A percentile compares a stretch with the other conserved stretches of the same genome.
phyloP scores from a whole-genome alignment of 768 basidiomycete species.

The Hygrophorus russula region DNA sequence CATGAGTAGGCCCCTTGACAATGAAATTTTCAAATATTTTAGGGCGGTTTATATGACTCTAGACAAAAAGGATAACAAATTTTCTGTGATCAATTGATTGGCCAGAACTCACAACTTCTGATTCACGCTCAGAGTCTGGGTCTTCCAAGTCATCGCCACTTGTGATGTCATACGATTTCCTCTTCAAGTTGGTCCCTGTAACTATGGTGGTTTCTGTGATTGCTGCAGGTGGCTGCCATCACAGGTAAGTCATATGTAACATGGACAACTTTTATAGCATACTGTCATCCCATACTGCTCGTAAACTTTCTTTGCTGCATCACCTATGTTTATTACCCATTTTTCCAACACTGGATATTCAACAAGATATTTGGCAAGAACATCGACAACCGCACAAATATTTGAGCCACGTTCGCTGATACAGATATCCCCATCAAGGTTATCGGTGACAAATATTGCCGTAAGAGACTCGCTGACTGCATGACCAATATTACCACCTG shows the following conservation, averaged over 20 bases:
- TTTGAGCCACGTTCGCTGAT: neutral
- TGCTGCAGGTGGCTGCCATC: neutral
- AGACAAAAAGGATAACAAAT: neutral
- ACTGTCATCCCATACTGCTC: neutral
- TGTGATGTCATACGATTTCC: no score
- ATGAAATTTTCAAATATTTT: neutral
- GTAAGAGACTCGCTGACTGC: neutral
- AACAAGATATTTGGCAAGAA: neutral
- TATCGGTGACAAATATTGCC: neutral
- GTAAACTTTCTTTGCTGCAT: neutral
- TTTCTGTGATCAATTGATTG: neutral
- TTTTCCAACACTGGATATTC: neutral
- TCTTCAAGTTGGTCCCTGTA: neutral
- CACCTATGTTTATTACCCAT: neutral
- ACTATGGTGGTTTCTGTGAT: neutral
- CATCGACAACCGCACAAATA: neutral
- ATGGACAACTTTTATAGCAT: neutral
- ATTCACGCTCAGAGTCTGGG: neutral
- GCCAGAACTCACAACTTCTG: neutral
- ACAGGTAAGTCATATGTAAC: no score
- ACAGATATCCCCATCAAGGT: neutral
- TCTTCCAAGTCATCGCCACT: no score
- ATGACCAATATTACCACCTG: neutral
- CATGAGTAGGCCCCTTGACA: neutral
- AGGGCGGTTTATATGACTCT: neutral